Base-by-base conservation (phyloP, 2,329 filamentous ascomycete genomes). In the Thelonectria discophora region DNA sequence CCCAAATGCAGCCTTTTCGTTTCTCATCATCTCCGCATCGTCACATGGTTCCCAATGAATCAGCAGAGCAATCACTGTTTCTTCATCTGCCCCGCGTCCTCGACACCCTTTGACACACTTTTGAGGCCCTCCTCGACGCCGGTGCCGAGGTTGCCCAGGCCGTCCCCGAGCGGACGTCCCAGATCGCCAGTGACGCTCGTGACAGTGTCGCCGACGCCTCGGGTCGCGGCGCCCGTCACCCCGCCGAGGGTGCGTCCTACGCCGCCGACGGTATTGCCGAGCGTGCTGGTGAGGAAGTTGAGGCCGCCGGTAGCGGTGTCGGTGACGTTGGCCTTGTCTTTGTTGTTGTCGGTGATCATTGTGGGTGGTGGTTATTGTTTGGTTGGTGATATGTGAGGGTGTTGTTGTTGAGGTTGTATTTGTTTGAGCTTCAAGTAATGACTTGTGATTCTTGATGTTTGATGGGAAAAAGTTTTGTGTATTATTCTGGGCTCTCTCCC, bases 21-120 rank as follows among this genome's bases (percentile, higher is more conserved):
- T 30, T 30, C 9, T 8, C 2, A 2, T 30, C 27, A 30, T 30
- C 6, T 30, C 9, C 27, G 2, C 27, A 30, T 30, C 24, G 2
- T 30, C 5, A 5, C 27, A 4, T 4, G 4, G 7, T 24, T n/a
- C n/a, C n/a, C n/a, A n/a, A n/a, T n/a, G n/a, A n/a, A n/a, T n/a
- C n/a, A n/a, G n/a, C n/a, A n/a, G n/a, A n/a, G n/a, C n/a, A n/a
- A n/a, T n/a, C n/a, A 72, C 63, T 72, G 64, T 61, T 75, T 79
- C 76, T 83, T 84, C 84, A 84, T 86, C 71, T 87, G 75, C 3
- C 86, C 86, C 11, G 85, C 85, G 68, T 86, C 77, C 75, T 88
- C 85, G 7, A 84, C 81, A 0, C 85, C 84, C 74, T 84, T 80
- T 13, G 82, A 81, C 2, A 87, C 78, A 48, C 74, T 76, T 45